These are phyloP conservation scores for Russula sp. DNA, from an alignment of 768 basidiomycete genomes.

Conservation along the genomic window DNA sequence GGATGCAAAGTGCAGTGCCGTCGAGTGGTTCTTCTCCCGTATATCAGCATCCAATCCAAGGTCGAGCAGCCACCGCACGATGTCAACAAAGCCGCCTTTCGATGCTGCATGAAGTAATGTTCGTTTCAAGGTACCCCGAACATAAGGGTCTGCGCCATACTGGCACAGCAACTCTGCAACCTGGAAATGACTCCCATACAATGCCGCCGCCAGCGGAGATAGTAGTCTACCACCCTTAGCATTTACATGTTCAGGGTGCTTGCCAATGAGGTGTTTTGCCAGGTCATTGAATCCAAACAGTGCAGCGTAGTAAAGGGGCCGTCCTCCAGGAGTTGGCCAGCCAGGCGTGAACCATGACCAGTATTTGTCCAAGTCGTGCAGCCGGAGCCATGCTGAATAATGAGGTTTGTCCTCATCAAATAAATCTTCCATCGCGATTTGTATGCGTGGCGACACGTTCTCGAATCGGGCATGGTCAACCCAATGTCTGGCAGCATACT, in stretches of 20 bases:
- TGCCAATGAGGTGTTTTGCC: not conserved
- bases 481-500: not conserved
- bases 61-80: not conserved
- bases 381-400: not conserved
- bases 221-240: not conserved
- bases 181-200: not conserved
- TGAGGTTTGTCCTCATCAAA: not conserved
- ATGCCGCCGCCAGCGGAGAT: not conserved
- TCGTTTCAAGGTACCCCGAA: fast-evolving
- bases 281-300: not conserved
- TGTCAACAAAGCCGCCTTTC: fast-evolving
- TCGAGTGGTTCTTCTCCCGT: no score
- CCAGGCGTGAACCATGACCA: not conserved
- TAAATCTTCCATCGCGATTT: not conserved
- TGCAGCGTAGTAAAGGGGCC: not conserved
- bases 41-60: not conserved
- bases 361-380: not conserved
- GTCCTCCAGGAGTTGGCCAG: fast-evolving
- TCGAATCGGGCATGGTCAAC: not conserved
- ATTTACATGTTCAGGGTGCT: not conserved
- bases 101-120: not conserved
- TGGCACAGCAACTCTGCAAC: not conserved
- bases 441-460: not conserved
- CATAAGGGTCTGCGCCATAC: not conserved
- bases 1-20: no score